Conservation (phyloP, 371 early-diverging fungal species). For the Syncephalastrum contaminatum region DNA sequence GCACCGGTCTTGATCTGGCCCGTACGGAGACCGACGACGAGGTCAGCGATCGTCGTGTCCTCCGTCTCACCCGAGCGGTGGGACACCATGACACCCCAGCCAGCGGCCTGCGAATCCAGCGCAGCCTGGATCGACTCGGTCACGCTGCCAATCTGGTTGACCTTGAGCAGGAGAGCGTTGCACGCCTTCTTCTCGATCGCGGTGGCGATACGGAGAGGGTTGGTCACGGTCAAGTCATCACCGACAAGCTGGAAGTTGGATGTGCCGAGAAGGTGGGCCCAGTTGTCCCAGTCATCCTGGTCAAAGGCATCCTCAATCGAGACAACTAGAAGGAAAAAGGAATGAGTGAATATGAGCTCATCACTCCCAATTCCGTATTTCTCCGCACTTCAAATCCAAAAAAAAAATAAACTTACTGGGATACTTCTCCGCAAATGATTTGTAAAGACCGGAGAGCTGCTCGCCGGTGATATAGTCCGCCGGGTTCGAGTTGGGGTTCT, state of each 20-base stretch:
- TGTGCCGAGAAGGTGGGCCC: conserved; percentile 74
- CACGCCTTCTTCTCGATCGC: conserved; percentile 94
- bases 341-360: conserved; percentile 6
- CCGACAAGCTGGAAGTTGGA: conserved; percentile 92
- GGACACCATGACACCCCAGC: conserved; percentile 99
- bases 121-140: conserved; percentile 92
- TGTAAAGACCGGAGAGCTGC: conserved; percentile 86
- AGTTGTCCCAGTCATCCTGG: conserved; percentile 98
- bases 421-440: conserved; percentile 83
- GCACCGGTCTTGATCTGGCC: conserved; percentile 99
- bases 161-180: conserved; percentile 97
- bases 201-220: conserved; percentile 87
- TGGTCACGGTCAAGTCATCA: conserved; percentile 99
- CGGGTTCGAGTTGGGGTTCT: conserved; percentile 86
- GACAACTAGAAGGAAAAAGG: conserved; percentile 50
- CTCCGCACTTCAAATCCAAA: conserved; percentile 12
- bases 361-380: conserved; percentile 5
- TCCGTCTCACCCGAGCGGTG: conserved; percentile 99
- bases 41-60: conserved; percentile 98
- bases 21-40: conserved; percentile 96
- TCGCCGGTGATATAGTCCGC: conserved; percentile 73
- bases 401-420: conserved; percentile 50
- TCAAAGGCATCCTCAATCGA: conserved; percentile 99
- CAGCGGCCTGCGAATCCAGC: conserved; percentile 68
- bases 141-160: conserved; percentile 99